Evolutionary conservation across 345 rosid genomes (phyloP).

Genomic region (Rhodamnia rubescens): DNA sequence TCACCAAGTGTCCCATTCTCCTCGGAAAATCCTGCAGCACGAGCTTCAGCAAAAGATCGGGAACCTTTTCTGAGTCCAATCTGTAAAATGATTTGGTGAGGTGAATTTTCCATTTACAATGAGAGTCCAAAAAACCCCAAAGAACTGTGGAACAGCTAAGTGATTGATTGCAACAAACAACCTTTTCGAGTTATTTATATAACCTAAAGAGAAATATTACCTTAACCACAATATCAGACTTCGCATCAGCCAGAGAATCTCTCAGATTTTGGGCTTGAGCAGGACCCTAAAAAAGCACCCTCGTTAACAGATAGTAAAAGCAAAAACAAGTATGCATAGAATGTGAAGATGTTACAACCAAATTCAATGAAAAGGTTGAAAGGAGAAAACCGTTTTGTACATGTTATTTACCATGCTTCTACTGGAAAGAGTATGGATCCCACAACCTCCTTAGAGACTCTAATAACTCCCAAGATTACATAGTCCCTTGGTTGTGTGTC

Average conservation of each 20-base stretch:
- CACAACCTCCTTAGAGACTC: neutral
- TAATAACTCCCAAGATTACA: neutral
- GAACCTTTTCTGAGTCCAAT: conserved; percentile 90
- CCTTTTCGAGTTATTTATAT: neutral
- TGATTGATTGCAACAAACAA: neutral
- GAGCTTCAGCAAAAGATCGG: conserved; percentile 80
- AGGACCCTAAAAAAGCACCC: conserved; percentile 43
- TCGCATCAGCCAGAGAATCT: conserved; percentile 81
- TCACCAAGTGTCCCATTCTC: conserved; percentile 84
- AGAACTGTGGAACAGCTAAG: neutral
- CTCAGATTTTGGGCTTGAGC: conserved; percentile 94
- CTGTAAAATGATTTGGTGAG: conserved; percentile 11
- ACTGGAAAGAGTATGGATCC: neutral
- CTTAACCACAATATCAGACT: conserved; percentile 77
- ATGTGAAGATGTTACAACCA: neutral
- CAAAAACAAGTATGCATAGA: neutral
- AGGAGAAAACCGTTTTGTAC: neutral
- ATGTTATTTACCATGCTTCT: neutral
- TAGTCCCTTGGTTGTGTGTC: neutral
- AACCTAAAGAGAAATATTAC: conserved; percentile 10
- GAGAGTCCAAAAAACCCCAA: neutral
- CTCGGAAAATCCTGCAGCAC: conserved; percentile 77
- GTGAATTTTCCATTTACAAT: neutral
- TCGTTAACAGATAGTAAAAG: neutral
- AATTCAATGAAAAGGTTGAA: neutral